These are phyloP conservation scores for Teunomyces gatunensis DNA, from an alignment of 805 yeast species.

Conservation along the genomic window DNA sequence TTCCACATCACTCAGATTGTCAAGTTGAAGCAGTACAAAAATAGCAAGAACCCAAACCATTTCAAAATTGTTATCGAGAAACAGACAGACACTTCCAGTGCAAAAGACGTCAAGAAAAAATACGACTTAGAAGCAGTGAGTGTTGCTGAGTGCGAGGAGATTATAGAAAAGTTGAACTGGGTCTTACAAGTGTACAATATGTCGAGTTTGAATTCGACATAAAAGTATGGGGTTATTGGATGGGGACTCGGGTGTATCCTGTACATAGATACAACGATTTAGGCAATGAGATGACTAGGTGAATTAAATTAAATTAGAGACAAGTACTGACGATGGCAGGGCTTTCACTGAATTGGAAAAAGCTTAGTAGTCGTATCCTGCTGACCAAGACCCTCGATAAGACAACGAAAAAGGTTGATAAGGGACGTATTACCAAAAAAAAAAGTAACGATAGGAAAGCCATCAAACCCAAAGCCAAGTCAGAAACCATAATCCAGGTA, in stretches of 20 bases:
- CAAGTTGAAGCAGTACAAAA: slow-evolving; percentile 68
- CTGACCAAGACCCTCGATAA: slow-evolving; percentile 3
- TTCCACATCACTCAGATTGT: slow-evolving; percentile 80
- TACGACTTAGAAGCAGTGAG: slow-evolving; percentile 81
- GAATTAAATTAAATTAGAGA: not conserved
- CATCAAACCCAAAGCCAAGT: not conserved
- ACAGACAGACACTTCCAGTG: slow-evolving; percentile 22
- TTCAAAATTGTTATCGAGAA: slow-evolving; percentile 71
- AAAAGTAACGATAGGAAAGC: not conserved
- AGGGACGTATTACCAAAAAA: not conserved
- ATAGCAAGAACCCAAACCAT: slow-evolving; percentile 63
- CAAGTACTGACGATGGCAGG: not conserved
- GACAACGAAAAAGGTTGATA: slow-evolving; percentile 1
- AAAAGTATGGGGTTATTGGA: not conserved
- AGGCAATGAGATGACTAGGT: not conserved
- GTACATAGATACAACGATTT: not conserved
- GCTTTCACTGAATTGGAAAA: slow-evolving; percentile 24
- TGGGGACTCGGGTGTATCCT: not conserved
- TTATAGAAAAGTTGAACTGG: slow-evolving; percentile 65
- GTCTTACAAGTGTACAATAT: slow-evolving; percentile 54
- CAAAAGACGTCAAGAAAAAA: slow-evolving; percentile 63
- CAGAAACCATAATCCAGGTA: not conserved
- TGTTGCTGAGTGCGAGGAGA: slow-evolving; percentile 62
- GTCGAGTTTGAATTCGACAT: slow-evolving; percentile 5
- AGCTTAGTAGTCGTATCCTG: slow-evolving; percentile 8